Conservation (phyloP, 2,329 filamentous ascomycete genomes). For the Huntiella savannae region DNA sequence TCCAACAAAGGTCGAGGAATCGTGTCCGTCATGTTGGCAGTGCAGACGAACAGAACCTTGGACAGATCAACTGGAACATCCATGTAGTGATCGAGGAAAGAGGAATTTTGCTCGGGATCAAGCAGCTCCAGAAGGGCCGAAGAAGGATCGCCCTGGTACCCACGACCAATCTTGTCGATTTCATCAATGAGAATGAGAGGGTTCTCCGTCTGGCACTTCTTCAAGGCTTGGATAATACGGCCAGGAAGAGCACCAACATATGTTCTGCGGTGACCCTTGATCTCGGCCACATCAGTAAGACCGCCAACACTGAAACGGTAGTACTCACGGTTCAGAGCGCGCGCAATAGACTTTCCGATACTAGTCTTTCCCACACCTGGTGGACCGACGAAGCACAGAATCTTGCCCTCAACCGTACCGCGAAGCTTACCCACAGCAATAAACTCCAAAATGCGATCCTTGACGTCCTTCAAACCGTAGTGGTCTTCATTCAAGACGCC, state of each 20-base stretch:
- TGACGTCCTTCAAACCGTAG: conserved; percentile 92
- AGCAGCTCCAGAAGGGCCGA: conserved; percentile 85
- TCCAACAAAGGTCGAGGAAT: conserved; percentile 87
- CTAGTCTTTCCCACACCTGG: conserved; percentile 97
- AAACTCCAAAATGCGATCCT: conserved; percentile 94
- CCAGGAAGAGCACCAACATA: conserved; percentile 93
- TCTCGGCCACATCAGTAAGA: conserved; percentile 91
- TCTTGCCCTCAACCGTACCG: conserved; percentile 95
- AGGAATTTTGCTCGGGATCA: conserved; percentile 92
- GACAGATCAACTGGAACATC: conserved; percentile 94
- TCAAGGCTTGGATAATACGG: conserved; percentile 91
- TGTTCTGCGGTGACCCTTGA: conserved; percentile 91
- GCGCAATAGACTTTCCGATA: conserved; percentile 93
- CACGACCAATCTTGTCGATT: conserved; percentile 92
- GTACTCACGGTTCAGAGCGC: conserved; percentile 86
- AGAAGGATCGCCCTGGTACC: conserved; percentile 89
- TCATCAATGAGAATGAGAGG: conserved; percentile 92
- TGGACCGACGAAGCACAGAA: conserved; percentile 90
- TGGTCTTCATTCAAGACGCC: conserved; percentile 89
- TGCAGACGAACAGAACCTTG: conserved; percentile 96
- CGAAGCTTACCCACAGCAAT: conserved; percentile 95
- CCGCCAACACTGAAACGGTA: conserved; percentile 97
- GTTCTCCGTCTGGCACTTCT: conserved; percentile 98
- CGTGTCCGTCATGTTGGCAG: conserved; percentile 95
- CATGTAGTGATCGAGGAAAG: conserved; percentile 96